phyloP scores from a whole-genome alignment of 2,329 filamentous ascomycete genomes.

The Cylindrodendrum hubeiense region DNA sequence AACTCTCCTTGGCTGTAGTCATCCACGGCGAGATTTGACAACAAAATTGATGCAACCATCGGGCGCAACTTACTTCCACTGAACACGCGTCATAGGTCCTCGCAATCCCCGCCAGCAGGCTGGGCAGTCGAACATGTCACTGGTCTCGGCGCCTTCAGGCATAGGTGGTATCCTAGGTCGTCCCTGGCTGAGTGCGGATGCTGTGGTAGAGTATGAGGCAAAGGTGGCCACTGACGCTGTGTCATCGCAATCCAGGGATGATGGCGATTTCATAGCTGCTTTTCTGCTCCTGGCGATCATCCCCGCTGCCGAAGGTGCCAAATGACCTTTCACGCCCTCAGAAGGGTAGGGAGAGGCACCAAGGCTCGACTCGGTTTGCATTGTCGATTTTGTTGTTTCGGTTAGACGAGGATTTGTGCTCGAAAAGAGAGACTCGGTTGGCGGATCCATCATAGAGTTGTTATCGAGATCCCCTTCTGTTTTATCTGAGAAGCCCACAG shows the following conservation, averaged over 20 bases:
- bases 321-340: background rate
- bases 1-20: background rate
- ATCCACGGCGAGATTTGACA: background rate
- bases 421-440: background rate
- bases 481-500: background rate
- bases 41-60: background rate
- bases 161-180: conserved; percentile 6
- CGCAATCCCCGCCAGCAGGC: background rate
- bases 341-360: background rate
- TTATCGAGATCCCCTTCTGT: background rate
- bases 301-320: background rate
- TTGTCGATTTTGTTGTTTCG: background rate
- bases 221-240: conserved; percentile 5
- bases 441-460: background rate
- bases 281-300: background rate
- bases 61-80: conserved; percentile 7
- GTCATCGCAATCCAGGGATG: conserved; percentile 1
- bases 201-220: conserved; percentile 13
- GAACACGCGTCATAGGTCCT: background rate
- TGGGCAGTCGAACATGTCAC: conserved; percentile 4
- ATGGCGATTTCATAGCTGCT: background rate
- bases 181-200: background rate
- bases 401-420: background rate
- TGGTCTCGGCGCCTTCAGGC: background rate
- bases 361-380: background rate